Evolutionary conservation across 116 monocot species (phyloP).

Genomic region (Trichopus zeylanicus): DNA sequence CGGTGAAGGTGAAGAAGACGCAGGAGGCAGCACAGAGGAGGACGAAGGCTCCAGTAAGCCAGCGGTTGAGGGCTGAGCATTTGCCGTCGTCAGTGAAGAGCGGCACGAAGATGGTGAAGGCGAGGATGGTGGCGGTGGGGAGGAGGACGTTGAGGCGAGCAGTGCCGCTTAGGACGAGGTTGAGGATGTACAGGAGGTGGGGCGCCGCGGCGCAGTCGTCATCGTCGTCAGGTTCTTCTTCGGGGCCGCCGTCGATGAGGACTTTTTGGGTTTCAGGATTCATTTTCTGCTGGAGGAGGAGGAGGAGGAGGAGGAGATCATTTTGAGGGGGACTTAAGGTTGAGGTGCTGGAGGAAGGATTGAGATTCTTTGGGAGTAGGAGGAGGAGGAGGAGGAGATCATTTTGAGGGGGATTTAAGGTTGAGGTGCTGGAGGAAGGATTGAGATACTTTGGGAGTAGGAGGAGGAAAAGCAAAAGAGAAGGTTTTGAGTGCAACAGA

Average conservation of each 20-base stretch:
- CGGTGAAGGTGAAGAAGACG: slow-evolving; percentile 51
- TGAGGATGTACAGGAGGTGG: slow-evolving; percentile 27
- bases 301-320: background rate
- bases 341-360: too few species aligned
- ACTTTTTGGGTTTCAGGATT: slow-evolving; percentile 9
- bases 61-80: slow-evolving; percentile 26
- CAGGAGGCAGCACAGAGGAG: slow-evolving; percentile 41
- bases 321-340: too few species aligned
- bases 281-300: background rate
- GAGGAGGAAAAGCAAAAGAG: background rate
- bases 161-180: slow-evolving; percentile 50
- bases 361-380: background rate
- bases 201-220: slow-evolving; percentile 18
- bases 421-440: too few species aligned
- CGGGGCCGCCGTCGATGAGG: slow-evolving; percentile 16
- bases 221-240: slow-evolving; percentile 1
- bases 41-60: slow-evolving; percentile 29
- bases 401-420: too few species aligned
- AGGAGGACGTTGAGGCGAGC: slow-evolving; percentile 69
- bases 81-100: slow-evolving; percentile 48
- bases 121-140: slow-evolving; percentile 67
- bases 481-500: too few species aligned
- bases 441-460: background rate
- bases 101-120: slow-evolving; percentile 60
- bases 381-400: background rate